Evolutionary conservation across 371 early-diverging fungal genomes (phyloP).

Genomic region (Mortierella sp.): DNA sequence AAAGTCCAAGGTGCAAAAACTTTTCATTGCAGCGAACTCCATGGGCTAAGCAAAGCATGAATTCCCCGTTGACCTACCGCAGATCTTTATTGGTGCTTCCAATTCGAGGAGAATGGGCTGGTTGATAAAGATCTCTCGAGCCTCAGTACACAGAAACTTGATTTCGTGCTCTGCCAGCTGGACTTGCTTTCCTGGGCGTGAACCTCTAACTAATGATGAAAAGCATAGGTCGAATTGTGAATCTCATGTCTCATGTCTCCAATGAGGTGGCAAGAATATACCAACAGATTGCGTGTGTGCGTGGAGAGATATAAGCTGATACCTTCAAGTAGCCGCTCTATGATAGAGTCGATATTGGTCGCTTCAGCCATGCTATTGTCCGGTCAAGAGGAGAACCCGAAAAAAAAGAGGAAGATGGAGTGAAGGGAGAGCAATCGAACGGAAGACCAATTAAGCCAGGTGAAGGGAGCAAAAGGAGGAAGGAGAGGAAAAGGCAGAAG

Average conservation of each 20-base stretch:
- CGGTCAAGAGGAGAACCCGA: conserved; percentile 1
- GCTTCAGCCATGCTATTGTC: conserved; percentile 55
- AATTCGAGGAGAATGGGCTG: conserved; percentile 94
- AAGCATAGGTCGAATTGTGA: too few species aligned
- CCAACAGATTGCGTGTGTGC: background rate
- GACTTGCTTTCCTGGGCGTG: conserved; percentile 91
- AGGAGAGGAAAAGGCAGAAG: conserved; percentile 3
- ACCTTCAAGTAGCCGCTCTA: conserved; percentile 94
- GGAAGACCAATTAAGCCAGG: too few species aligned
- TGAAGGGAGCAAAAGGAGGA: background rate
- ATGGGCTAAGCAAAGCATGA: too few species aligned
- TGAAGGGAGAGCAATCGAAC: background rate
- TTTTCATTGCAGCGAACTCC: background rate
- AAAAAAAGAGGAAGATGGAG: background rate
- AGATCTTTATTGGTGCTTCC: conserved; percentile 95
- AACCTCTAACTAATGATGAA: conserved; percentile 78
- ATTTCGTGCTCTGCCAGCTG: conserved; percentile 88
- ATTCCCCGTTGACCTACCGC: conserved; percentile 63
- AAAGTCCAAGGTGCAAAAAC: too few species aligned
- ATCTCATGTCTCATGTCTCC: too few species aligned
- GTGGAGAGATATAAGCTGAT: conserved; percentile 10
- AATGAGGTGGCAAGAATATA: background rate
- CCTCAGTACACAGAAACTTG: conserved; percentile 84
- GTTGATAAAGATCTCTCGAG: conserved; percentile 90
- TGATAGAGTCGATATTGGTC: conserved; percentile 84